Evolutionary conservation across 169 alveolate genomes (phyloP), one percentile per base, ranked within the genome.

Genomic region (Plasmodium inui): DNA sequence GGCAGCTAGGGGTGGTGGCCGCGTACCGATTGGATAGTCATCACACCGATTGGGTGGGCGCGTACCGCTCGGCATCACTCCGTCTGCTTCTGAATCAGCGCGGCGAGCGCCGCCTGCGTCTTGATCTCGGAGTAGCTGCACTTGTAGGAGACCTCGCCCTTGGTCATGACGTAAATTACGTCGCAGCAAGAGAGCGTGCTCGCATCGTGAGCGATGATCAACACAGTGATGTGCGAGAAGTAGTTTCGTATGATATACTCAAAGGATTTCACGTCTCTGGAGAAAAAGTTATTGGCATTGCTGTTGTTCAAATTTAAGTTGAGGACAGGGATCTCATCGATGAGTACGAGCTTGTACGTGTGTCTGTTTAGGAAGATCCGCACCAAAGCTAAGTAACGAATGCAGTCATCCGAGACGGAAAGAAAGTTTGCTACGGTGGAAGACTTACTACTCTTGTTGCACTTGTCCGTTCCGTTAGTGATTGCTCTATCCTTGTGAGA

Each of bases 261-360:
- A 71, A 91, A 82, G 17, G 95, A 67, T 26, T 91, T 91, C 3
- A 82, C 19, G 55, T 91, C 83, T 0, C 46, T 80, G 7, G 85
- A 44, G 26, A 91, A 91, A 37, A 92, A 85, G 12, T 82, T 73
- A 53, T 17, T 86, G 0, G 67, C 6, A 28, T 83, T 53, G 8
- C 32, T 70, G 32, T 73, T 79, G 57, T 30, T 71, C 17, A 72
- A n/a, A 34, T 55, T 41, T 8, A 83, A 79, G 30, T 82, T 85
- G 0, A 92, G 6, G 0, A 83, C 92, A 7, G 98, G 98, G 37
- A 98, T 97, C 82, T 97, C 98, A 83, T 97, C 98, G 30, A 97
- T 91, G 55, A 97, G 72, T 5, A 97, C 74, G 61, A 97, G 83
- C 76, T 96, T 96, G 83, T 96, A 97, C 17, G 83, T 84, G 17